Evolutionary conservation across 805 yeast genomes (phyloP), one percentile per base, ranked within the genome.

Genomic region (Saccharomycopsis fodiens): DNA sequence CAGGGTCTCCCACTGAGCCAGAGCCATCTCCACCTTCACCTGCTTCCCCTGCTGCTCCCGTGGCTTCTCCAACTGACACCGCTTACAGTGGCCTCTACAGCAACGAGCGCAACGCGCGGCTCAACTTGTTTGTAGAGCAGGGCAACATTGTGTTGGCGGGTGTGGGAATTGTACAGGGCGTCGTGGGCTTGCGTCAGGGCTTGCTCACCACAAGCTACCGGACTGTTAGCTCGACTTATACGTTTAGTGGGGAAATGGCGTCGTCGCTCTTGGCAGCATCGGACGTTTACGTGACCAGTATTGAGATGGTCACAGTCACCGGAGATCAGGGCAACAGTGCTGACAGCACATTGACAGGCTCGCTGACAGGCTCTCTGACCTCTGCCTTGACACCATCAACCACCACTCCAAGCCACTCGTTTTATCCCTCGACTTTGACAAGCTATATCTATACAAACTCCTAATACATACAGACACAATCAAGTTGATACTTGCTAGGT

Each of bases 111-210:
- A 40, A 44, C 31, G 44, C 47, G 7, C 25, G 31, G 19, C 4
- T 45, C n/a, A 45, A 42, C 30, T 41, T 46, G 21, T 17, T 37
- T 32, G 34, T 45, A 10, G 46, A 45, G 32, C 32, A 38, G 31
- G 52, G 48, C n/a, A 48, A 48, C 30, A 36, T 40, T 22, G 52
- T 48, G 3, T 19, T 48, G 10, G 52, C 49, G 6, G 52, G 36
- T 4, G 46, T 42, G 2, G 50, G 45, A 3, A 38, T 48, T 29
- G 41, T 48, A n/a, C 43, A 45, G 25, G 52, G 42, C 15, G 46
- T 48, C 5, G 52, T 48, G 20, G 46, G 42, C n/a, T 16, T 48
- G 19, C 25, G 29, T n/a, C 41, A 40, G 20, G 46, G 43, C 6
- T 12, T 45, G 15, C 20, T 19, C 16, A 46, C 45, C 12, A 48